These are phyloP conservation scores for Abelmoschus esculentus DNA, from an alignment of 345 rosid species.

Conservation along the genomic window DNA sequence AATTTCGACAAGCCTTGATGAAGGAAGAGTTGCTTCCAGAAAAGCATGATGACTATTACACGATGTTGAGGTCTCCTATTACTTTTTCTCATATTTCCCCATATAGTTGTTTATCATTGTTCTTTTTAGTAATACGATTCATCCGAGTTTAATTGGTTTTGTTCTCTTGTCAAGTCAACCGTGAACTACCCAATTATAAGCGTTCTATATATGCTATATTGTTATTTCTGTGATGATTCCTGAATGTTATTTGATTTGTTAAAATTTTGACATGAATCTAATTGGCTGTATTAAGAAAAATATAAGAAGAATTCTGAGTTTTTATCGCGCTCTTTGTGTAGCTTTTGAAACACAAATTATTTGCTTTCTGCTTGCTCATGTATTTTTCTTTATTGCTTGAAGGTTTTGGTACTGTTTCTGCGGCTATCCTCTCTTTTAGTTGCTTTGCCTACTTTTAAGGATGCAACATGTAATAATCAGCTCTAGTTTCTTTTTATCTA, in stretches of 20 bases:
- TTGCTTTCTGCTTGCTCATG: neutral
- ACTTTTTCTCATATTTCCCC: neutral
- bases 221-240: neutral
- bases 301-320: neutral
- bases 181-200: neutral
- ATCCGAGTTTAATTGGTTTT: neutral
- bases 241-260: neutral
- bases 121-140: neutral
- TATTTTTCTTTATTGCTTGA: neutral
- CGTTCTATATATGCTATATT: neutral
- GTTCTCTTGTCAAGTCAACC: neutral
- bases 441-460: neutral
- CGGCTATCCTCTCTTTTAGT: neutral
- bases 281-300: neutral
- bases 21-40: conserved; percentile 83
- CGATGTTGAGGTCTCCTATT: conserved; percentile 58
- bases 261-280: neutral
- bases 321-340: neutral
- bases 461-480: neutral
- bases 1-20: conserved; percentile 67
- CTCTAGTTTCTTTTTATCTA: conserved; percentile 15
- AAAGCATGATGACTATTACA: conserved; percentile 79
- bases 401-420: neutral
- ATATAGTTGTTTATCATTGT: neutral
- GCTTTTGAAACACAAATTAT: neutral